These are phyloP conservation scores for Plasmodium adleri DNA, from an alignment of 169 alveolate genomes.

Conservation along the genomic window DNA sequence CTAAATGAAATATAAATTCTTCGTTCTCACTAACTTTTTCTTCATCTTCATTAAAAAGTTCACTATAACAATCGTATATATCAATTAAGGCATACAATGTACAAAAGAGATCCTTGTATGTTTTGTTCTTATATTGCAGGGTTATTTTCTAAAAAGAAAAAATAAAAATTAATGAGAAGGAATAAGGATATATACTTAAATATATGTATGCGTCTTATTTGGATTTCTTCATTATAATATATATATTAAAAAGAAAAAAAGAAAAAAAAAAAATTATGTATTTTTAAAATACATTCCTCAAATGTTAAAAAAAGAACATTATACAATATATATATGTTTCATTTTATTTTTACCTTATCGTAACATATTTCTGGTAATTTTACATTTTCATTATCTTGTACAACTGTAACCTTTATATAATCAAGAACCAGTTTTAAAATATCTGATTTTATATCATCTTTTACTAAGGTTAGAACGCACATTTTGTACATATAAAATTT, in stretches of 20 bases:
- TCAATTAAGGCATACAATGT: constrained; percentile 61
- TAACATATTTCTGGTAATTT: constrained; percentile 38
- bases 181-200: neutral
- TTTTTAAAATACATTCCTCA: too few species aligned
- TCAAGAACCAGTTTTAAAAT: constrained; percentile 58
- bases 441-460: constrained; percentile 58
- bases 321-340: neutral
- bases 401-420: constrained; percentile 23
- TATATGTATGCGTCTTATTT: too few species aligned
- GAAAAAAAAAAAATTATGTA: too few species aligned
- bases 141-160: constrained; percentile 40
- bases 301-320: too few species aligned
- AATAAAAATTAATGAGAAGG: neutral
- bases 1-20: constrained; percentile 62
- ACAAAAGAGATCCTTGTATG: constrained; percentile 49
- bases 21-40: constrained; percentile 68
- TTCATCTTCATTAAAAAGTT: constrained; percentile 56
- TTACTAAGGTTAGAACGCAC: constrained; percentile 49
- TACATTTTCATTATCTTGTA: constrained; percentile 27
- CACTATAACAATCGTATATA: constrained; percentile 36
- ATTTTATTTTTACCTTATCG: constrained; percentile 32
- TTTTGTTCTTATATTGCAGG: constrained; percentile 29
- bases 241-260: too few species aligned
- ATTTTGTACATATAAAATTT: constrained; percentile 5
- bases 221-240: too few species aligned